Conservation (phyloP, 768 basidiomycete genomes). For the Suillus subaureus region DNA sequence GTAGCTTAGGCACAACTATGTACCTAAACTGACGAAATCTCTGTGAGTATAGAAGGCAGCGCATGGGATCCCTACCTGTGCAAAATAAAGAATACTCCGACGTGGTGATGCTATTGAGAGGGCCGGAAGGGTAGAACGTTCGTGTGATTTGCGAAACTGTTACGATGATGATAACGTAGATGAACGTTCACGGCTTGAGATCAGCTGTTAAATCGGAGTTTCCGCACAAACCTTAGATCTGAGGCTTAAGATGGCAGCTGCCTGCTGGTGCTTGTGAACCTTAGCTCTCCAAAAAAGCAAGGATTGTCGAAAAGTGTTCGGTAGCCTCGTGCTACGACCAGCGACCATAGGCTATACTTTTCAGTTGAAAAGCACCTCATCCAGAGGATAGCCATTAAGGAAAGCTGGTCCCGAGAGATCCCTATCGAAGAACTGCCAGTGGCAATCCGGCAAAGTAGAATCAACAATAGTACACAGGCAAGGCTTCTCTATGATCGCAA, state of each 20-base stretch:
- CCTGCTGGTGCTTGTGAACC: slow-evolving; percentile 1
- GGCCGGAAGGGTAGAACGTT: not conserved
- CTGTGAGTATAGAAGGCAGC: slow-evolving; percentile 33
- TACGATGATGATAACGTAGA: slow-evolving; percentile 2
- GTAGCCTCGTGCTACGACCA: slow-evolving; percentile 30
- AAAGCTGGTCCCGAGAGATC: slow-evolving; percentile 32
- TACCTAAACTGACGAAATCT: slow-evolving; percentile 6
- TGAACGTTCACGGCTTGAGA: slow-evolving; percentile 15
- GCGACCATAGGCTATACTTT: slow-evolving; percentile 19
- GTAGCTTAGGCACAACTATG: not conserved
- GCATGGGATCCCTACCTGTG: slow-evolving; percentile 18
- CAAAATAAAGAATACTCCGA: slow-evolving; percentile 31
- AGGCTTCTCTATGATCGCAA: slow-evolving; percentile 14
- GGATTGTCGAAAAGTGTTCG: slow-evolving; percentile 10
- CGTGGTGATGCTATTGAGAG: slow-evolving; percentile 19
- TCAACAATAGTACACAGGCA: slow-evolving; percentile 35
- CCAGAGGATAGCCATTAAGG: slow-evolving; percentile 32
- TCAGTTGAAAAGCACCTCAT: slow-evolving; percentile 22
- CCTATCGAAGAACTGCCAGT: slow-evolving; percentile 9
- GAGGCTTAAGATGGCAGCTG: not conserved
- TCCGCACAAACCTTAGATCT: slow-evolving; percentile 34
- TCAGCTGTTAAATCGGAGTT: slow-evolving; percentile 34
- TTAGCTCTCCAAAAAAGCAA: slow-evolving; percentile 4
- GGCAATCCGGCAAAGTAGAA: slow-evolving; percentile 19
- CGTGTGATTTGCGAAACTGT: not conserved